phyloP scores from a whole-genome alignment of 169 alveolate species.

The Plasmodium gonderi region DNA sequence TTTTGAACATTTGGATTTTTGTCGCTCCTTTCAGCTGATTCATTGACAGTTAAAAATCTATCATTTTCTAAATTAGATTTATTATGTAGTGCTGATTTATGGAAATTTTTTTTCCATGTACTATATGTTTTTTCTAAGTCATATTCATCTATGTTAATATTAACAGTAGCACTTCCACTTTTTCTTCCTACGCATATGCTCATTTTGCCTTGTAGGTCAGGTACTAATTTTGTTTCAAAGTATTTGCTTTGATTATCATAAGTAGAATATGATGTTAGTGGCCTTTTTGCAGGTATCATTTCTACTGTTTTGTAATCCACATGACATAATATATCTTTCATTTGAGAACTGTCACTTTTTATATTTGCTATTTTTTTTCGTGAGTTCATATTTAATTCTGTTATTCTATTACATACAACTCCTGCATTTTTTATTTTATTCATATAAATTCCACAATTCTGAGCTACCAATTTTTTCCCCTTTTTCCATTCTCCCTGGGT shows the following conservation, averaged over 20 bases:
- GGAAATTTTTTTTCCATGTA: conserved; percentile 65
- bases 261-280: conserved; percentile 41
- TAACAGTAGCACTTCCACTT: conserved; percentile 73
- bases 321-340: conserved; percentile 49
- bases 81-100: conserved; percentile 42
- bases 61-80: conserved; percentile 71
- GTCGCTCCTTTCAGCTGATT: conserved; percentile 76
- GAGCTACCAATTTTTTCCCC: conserved; percentile 26
- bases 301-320: conserved; percentile 1
- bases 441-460: conserved; percentile 46
- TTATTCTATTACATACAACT: conserved; percentile 64
- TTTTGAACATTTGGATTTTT: conserved; percentile 69
- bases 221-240: conserved; percentile 66
- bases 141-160: conserved; percentile 63
- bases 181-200: conserved; percentile 74
- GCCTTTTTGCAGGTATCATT: conserved; percentile 28
- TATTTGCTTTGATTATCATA: conserved; percentile 64
- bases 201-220: conserved; percentile 72
- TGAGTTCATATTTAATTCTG: conserved; percentile 64
- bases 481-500: conserved; percentile 4
- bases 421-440: conserved; percentile 53
- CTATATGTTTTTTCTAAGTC: conserved; percentile 64
- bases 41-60: conserved; percentile 77
- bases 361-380: conserved; percentile 25
- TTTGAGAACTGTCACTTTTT: conserved; percentile 68